Conservation (phyloP, 768 basidiomycete species). For the Lentinula raphanica region DNA sequence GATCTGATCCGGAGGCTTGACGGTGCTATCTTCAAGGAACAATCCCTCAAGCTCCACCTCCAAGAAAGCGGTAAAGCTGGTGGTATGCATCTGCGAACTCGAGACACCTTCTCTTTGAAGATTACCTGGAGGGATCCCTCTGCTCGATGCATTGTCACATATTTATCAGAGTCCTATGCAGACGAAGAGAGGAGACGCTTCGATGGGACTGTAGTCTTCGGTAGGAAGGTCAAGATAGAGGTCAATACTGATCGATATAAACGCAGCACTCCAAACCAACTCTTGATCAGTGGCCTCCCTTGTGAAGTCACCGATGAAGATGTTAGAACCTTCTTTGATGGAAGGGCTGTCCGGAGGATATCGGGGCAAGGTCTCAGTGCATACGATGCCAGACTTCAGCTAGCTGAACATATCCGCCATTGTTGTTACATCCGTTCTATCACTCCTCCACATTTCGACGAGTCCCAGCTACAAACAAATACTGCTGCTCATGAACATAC, state of each 20-base stretch:
- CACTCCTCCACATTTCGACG: constrained; percentile 21
- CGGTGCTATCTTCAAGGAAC: constrained; percentile 41
- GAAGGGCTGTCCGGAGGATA: constrained; percentile 20
- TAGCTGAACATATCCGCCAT: constrained; percentile 21
- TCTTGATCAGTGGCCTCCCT: constrained; percentile 42
- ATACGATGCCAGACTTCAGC: constrained; percentile 10
- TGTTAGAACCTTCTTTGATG: constrained; percentile 26
- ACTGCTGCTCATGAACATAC: constrained; percentile 16
- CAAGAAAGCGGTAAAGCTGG: constrained; percentile 31
- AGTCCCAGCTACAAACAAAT: constrained; percentile 5
- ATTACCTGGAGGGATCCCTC: constrained; percentile 51
- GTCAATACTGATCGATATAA: constrained; percentile 37
- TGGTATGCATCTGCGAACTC: constrained; percentile 32
- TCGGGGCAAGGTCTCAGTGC: constrained; percentile 6
- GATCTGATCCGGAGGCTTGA: constrained; percentile 40
- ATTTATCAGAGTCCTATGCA: constrained; percentile 26
- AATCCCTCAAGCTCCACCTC: constrained; percentile 37
- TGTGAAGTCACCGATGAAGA: constrained; percentile 16
- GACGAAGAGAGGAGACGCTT: constrained; percentile 29
- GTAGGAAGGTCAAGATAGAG: constrained; percentile 41
- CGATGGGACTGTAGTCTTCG: constrained; percentile 28
- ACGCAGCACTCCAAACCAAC: constrained; percentile 23
- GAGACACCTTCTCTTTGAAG: constrained; percentile 34
- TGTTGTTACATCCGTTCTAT: constrained; percentile 14
- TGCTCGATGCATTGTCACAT: constrained; percentile 40